Evolutionary conservation across 805 yeast genomes (phyloP).

Genomic region (Hanseniaspora meyeri): DNA sequence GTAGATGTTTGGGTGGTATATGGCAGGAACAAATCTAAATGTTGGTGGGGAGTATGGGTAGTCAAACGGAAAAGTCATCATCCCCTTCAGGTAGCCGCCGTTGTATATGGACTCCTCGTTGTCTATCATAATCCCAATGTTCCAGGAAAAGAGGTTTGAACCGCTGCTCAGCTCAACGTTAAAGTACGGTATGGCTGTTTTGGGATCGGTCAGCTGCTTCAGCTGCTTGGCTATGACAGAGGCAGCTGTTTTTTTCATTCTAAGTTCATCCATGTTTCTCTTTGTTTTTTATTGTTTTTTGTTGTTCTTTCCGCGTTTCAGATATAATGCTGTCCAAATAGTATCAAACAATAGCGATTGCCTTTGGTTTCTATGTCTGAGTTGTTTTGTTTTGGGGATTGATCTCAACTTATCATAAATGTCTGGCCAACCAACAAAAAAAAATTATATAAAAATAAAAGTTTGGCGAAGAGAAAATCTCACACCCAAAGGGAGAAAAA

Average conservation of each 20-base stretch:
- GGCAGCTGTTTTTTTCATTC: conserved; percentile 47
- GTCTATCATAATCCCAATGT: conserved; percentile 82
- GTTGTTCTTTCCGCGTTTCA: no score
- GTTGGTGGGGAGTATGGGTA: conserved; percentile 90
- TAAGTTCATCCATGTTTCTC: background rate
- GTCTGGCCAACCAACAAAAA: no score
- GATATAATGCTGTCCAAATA: no score
- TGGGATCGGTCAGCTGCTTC: conserved; percentile 86
- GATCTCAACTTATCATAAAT: no score
- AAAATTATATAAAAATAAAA: no score
- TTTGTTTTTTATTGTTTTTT: no score
- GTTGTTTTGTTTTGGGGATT: no score
- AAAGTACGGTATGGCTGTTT: conserved; percentile 60
- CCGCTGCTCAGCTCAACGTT: conserved; percentile 58
- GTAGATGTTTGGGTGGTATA: conserved; percentile 91
- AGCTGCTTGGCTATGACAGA: conserved; percentile 84
- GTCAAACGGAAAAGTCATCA: conserved; percentile 83
- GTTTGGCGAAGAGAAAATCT: no score
- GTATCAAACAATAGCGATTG: no score
- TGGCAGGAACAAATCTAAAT: conserved; percentile 83
- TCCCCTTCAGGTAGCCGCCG: conserved; percentile 90
- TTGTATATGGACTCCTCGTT: conserved; percentile 81
- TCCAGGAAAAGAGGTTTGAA: conserved; percentile 52
- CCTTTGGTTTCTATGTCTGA: no score
- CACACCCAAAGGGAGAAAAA: no score